These are phyloP conservation scores for Mitragyna speciosa DNA, from an alignment of 257 asterid genomes.

Conservation along the genomic window DNA sequence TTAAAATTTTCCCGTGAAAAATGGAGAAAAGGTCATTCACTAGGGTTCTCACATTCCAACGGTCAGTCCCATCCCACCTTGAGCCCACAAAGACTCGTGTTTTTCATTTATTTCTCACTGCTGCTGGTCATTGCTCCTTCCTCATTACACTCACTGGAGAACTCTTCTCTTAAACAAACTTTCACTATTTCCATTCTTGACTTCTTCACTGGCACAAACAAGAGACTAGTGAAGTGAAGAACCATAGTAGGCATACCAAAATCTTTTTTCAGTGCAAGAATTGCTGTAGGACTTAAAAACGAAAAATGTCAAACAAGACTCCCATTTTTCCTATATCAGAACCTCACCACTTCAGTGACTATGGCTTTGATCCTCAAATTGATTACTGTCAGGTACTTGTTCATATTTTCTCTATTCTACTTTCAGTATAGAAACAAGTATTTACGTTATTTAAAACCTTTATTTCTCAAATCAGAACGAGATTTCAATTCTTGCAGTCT, in stretches of 20 bases:
- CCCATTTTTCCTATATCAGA: constrained; percentile 53
- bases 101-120: background rate
- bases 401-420: background rate
- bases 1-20: constrained; percentile 3
- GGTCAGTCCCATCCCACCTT: constrained; percentile 18
- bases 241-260: background rate
- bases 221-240: background rate
- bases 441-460: too few species aligned
- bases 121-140: too few species aligned
- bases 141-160: too few species aligned
- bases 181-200: too few species aligned
- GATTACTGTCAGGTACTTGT: constrained; percentile 66
- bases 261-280: background rate
- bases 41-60: constrained; percentile 23
- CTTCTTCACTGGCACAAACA: background rate
- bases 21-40: constrained; percentile 6
- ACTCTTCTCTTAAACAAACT: too few species aligned
- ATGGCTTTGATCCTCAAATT: constrained; percentile 75
- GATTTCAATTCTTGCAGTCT: too few species aligned
- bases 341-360: constrained; percentile 74
- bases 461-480: too few species aligned
- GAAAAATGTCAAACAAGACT: constrained; percentile 42
- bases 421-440: background rate
- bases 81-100: constrained; percentile 1
- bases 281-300: background rate